A percentile compares a stretch with the other conserved stretches of the same genome.
Conservation (phyloP, 208 protist genomes). For the Histomonas meleagridis region DNA sequence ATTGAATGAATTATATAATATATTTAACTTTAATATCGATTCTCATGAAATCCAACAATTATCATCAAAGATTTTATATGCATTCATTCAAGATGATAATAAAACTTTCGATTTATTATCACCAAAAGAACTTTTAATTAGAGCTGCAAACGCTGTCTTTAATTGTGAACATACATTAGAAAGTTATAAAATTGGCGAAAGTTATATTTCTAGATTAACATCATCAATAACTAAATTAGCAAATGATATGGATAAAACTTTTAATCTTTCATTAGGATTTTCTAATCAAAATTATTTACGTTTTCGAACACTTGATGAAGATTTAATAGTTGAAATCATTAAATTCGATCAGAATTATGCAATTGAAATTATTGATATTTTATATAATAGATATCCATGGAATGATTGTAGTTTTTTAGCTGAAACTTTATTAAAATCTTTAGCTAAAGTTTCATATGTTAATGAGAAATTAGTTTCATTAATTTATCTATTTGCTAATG, state of each 20-base stretch:
- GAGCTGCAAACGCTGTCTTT: background rate
- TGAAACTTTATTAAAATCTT: background rate
- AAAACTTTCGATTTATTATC: background rate
- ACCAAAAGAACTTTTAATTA: background rate
- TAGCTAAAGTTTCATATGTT: background rate
- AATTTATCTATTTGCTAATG: background rate
- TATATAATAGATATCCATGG: background rate
- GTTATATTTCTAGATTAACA: background rate
- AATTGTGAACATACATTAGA: background rate
- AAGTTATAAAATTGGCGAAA: background rate
- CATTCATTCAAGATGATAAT: background rate
- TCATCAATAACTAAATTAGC: background rate
- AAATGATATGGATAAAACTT: background rate
- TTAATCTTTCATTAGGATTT: background rate
- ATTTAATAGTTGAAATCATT: background rate
- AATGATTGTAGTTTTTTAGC: background rate
- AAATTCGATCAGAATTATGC: background rate
- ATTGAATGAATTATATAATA: background rate
- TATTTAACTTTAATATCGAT: background rate
- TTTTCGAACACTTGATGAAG: background rate
- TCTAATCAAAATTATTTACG: background rate
- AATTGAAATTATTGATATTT: background rate
- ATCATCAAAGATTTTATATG: background rate
- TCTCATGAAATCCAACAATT: background rate
- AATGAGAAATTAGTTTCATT: background rate